Evolutionary conservation across 148 eudicot genomes (phyloP).

Genomic region (Rheum nobile): DNA sequence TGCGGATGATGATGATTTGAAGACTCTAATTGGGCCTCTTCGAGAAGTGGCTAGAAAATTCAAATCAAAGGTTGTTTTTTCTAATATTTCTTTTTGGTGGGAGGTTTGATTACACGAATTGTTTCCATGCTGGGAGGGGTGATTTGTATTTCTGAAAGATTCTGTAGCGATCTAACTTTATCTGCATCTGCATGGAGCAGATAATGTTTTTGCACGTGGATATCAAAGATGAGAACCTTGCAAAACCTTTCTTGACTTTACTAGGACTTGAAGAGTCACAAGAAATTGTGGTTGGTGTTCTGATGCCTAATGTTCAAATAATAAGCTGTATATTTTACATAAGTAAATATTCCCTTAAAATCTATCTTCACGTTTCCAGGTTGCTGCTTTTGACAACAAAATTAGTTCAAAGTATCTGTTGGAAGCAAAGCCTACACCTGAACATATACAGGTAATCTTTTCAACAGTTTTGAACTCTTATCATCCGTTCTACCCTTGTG

Average conservation of each 20-base stretch:
- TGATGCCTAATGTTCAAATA: not conserved
- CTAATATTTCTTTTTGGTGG: not conserved
- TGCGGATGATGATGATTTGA: slow-evolving; percentile 56
- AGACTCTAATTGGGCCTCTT: slow-evolving; percentile 49
- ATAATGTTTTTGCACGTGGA: slow-evolving; percentile 59
- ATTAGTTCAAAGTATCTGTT: slow-evolving; percentile 67
- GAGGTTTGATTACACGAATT: not conserved
- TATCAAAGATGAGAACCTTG: slow-evolving; percentile 71
- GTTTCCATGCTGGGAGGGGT: not conserved
- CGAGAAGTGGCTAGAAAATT: slow-evolving; percentile 67
- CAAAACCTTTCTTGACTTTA: slow-evolving; percentile 79
- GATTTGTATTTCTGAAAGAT: not conserved
- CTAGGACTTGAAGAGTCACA: slow-evolving; percentile 79
- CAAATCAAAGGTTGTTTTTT: slow-evolving; percentile 52
- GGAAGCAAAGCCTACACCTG: slow-evolving; percentile 56
- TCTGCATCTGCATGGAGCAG: slow-evolving; percentile 27
- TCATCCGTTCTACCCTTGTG: not conserved
- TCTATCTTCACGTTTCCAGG: slow-evolving; percentile 29
- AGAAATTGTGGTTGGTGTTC: slow-evolving; percentile 51
- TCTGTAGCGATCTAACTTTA: not conserved
- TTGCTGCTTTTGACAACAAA: slow-evolving; percentile 78
- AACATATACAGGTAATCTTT: slow-evolving; percentile 46
- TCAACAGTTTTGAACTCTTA: not conserved
- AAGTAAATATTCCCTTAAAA: not conserved
- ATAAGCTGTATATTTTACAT: not conserved